phyloP scores from a whole-genome alignment of 345 rosid genomes.

The Bruguiera sexangula region DNA sequence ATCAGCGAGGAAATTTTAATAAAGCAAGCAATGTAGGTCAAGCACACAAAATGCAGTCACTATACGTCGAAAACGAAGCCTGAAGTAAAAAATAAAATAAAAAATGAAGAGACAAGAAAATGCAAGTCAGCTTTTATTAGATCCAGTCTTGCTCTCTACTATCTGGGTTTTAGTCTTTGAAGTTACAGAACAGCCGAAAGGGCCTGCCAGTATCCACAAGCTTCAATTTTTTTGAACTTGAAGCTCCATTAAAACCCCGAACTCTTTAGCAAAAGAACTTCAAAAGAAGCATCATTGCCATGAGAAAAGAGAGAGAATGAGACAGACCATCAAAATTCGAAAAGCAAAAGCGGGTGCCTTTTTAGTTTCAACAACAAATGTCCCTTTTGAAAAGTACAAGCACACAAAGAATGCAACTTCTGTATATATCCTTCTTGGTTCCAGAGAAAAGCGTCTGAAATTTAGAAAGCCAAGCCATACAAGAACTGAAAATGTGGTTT shows the following conservation, averaged over 20 bases:
- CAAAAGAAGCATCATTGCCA: slow-evolving; percentile 29
- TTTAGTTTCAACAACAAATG: not conserved
- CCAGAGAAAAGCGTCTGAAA: slow-evolving; percentile 3
- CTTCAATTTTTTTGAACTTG: slow-evolving; percentile 26
- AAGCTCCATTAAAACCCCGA: not conserved
- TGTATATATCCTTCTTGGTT: not conserved
- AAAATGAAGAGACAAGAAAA: not conserved
- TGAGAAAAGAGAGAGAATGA: not conserved
- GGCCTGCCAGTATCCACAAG: slow-evolving; percentile 11
- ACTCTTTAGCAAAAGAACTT: slow-evolving; percentile 8
- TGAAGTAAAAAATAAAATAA: no score
- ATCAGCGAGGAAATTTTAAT: slow-evolving; percentile 5
- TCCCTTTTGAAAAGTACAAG: not conserved
- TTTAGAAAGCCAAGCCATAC: not conserved
- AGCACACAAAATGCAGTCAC: no score
- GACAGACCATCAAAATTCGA: not conserved
- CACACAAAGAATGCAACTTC: not conserved
- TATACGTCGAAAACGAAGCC: not conserved
- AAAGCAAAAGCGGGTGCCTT: not conserved
- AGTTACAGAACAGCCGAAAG: slow-evolving; percentile 9
- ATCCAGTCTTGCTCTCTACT: slow-evolving; percentile 22
- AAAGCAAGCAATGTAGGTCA: not conserved
- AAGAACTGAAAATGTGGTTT: not conserved
- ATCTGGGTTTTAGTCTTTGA: not conserved
- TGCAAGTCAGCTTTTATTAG: slow-evolving; percentile 21